Evolutionary conservation across 208 protist genomes (phyloP), one percentile per base, ranked within the genome.

Genomic region (Leishmania tropica): DNA sequence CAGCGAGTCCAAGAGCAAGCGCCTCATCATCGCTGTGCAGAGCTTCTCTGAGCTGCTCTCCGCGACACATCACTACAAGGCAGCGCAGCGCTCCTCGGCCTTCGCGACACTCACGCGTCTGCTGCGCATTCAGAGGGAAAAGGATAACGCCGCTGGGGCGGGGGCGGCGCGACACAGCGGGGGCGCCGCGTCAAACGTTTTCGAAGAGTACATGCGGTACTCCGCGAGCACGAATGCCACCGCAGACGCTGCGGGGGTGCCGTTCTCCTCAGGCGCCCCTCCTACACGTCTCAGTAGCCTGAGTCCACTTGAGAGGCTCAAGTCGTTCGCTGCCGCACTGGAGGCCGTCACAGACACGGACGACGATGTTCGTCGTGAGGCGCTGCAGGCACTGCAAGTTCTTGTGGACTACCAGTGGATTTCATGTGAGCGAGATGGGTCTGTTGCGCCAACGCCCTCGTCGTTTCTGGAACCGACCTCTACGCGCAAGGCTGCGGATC

Each of bases 291-390:
- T 74, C 40, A 53, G 10, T 13, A 76, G 79, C 1, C 75, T 95
- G 76, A 89, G 76, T 40, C 84, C 93, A 58, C 53, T 96, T 15
- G 87, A 93, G 40, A 79, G 89, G 54, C 83, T 94, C 31, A 90
- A 84, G 68, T 83, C 83, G 56, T 96, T 90, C 79, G 72, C 90
- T 13, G 86, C 85, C 42, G 91, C 93, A 7, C 76, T 96, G 51
- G 89, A 96, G 70, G 91, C 91, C 10, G 80, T 96, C 83, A 90
- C 89, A 1, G 93, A 96, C 85, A 96, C 93, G 24, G 90, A 94
- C 37, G 89, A 90, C 51, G 88, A 92, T 45, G 93, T 94, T 31
- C 90, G 93, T 42, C 77, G 75, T 11, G 87, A 79, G 6, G 93
- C 93, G 10, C 84, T 96, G 68, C 71, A 78, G 68, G 77, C 70